Conservation (phyloP, 2,329 filamentous ascomycete species). For the Fusarium marasasianum region DNA sequence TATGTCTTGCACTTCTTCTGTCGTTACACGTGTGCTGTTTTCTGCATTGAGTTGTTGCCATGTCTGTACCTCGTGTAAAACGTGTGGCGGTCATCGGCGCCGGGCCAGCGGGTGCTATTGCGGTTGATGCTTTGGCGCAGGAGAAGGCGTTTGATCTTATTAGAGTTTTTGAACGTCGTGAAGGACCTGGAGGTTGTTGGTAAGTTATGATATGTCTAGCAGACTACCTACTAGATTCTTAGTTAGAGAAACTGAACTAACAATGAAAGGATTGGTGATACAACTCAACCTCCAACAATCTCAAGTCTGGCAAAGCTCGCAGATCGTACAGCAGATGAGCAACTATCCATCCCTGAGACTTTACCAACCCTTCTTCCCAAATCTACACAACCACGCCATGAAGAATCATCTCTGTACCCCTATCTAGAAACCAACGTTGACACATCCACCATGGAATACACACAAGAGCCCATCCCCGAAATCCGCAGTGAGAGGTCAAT, state of each 20-base stretch:
- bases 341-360: conserved; percentile 55
- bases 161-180: conserved; percentile 69
- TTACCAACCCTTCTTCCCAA: conserved; percentile 59
- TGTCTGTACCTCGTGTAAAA: conserved; percentile 33
- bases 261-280: conserved; percentile 54
- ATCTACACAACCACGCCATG: conserved; percentile 57
- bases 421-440: conserved; percentile 74
- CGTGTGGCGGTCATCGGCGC: conserved; percentile 68
- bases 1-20: neutral
- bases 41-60: neutral
- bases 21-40: neutral
- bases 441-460: conserved; percentile 67
- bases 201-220: conserved; percentile 42
- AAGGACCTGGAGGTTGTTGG: conserved; percentile 70
- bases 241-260: neutral
- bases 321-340: conserved; percentile 59
- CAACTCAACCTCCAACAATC: conserved; percentile 50
- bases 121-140: conserved; percentile 67
- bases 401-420: conserved; percentile 69
- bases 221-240: no score
- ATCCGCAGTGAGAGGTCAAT: conserved; percentile 44
- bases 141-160: conserved; percentile 68
- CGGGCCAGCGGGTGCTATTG: conserved; percentile 68
- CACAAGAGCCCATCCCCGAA: conserved; percentile 62
- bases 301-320: conserved; percentile 59